phyloP scores from a whole-genome alignment of 2,329 filamentous ascomycete genomes.

The Stagonosporopsis cucurbitacearum region DNA sequence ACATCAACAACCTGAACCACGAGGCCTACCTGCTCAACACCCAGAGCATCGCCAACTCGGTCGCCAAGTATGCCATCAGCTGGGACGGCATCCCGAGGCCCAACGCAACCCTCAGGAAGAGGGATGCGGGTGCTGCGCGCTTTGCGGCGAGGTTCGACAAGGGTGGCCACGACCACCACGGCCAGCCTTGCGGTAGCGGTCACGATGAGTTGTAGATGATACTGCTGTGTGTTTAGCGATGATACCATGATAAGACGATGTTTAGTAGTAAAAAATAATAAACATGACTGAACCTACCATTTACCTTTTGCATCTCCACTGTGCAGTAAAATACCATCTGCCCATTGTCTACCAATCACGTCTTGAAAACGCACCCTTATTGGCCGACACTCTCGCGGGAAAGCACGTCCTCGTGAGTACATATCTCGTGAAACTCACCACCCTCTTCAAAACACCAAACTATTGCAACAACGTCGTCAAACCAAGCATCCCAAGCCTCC shows the following conservation, averaged over 20 bases:
- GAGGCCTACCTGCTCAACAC: slow-evolving; percentile 49
- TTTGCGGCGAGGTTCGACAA: slow-evolving; percentile 34
- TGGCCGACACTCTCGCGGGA: background rate
- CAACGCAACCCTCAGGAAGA: slow-evolving; percentile 38
- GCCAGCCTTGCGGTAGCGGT: slow-evolving; percentile 32
- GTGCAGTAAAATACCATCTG: background rate
- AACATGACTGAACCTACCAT: background rate
- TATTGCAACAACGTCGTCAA: background rate
- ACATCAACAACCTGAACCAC: slow-evolving; percentile 44
- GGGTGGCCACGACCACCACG: slow-evolving; percentile 37
- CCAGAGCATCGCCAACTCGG: slow-evolving; percentile 48
- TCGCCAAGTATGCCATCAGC: slow-evolving; percentile 47
- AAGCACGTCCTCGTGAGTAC: too few relatives aligned
- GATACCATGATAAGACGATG: slow-evolving; percentile 18
- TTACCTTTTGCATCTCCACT: background rate
- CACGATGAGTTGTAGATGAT: slow-evolving; percentile 25
- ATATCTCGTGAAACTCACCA: too few relatives aligned
- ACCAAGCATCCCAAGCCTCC: slow-evolving; percentile 1
- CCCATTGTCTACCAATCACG: background rate
- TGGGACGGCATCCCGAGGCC: slow-evolving; percentile 46
- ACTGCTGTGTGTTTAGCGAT: slow-evolving; percentile 8
- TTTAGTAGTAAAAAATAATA: slow-evolving; percentile 6
- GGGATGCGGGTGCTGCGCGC: slow-evolving; percentile 35
- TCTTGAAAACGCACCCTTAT: background rate
- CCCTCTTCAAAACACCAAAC: background rate